Evolutionary conservation across 2,329 filamentous ascomycete species (phyloP).

Genomic region (Juglanconis juglandina): DNA sequence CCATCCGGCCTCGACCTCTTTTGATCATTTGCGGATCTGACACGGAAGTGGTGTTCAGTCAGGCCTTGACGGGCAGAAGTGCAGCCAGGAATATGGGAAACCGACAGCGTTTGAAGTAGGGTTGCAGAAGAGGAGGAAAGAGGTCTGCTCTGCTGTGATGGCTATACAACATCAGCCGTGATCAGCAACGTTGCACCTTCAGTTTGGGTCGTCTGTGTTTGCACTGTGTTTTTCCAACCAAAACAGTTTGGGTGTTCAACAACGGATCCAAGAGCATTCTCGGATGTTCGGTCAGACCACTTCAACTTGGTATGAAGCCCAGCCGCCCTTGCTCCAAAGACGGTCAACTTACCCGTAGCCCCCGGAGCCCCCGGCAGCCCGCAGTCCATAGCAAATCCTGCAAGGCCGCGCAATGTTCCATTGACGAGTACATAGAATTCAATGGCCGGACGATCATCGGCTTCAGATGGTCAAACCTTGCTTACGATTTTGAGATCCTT

Average conservation of each 20-base stretch:
- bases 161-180: constrained; percentile 72
- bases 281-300: constrained; percentile 43
- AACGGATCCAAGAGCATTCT: constrained; percentile 64
- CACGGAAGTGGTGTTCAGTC: background rate
- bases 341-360: no score
- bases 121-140: background rate
- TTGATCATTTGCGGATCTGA: background rate
- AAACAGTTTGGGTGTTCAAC: constrained; percentile 76
- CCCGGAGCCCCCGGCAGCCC: no score
- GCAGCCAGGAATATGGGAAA: background rate
- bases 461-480: no score
- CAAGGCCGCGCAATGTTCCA: no score
- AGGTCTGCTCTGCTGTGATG: constrained; percentile 38
- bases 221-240: constrained; percentile 81
- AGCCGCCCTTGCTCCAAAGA: background rate
- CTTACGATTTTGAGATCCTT: no score
- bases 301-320: constrained; percentile 57
- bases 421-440: no score
- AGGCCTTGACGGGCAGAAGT: background rate
- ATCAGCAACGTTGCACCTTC: constrained; percentile 41
- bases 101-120: background rate
- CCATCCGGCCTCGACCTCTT: background rate
- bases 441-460: no score
- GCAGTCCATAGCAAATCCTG: no score
- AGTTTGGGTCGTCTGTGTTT: constrained; percentile 64